phyloP scores from a whole-genome alignment of 805 yeast species.

The Saturnispora quitensis region DNA sequence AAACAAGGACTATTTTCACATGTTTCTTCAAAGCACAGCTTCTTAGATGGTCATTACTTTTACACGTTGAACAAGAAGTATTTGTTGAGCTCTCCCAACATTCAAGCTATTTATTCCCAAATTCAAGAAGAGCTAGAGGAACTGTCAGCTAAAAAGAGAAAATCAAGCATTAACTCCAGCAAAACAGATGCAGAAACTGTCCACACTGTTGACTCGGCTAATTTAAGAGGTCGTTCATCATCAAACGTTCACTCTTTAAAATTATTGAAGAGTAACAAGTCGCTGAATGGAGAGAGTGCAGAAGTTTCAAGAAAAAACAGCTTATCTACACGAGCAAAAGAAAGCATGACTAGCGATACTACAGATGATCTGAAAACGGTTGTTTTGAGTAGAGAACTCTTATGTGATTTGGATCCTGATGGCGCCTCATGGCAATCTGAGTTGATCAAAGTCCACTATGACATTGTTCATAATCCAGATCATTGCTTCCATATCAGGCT shows the following conservation, averaged over 20 bases:
- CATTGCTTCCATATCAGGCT: slow-evolving; percentile 86
- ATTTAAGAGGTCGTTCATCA: slow-evolving; percentile 1
- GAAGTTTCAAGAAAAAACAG: background rate
- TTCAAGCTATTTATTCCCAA: slow-evolving; percentile 2
- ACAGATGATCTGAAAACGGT: slow-evolving; percentile 25
- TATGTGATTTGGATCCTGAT: slow-evolving; percentile 67
- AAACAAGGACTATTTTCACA: slow-evolving; percentile 64
- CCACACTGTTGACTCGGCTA: slow-evolving; percentile 1
- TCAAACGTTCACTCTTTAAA: slow-evolving; percentile 4
- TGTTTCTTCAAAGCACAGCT: slow-evolving; percentile 73
- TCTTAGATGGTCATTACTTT: slow-evolving; percentile 89
- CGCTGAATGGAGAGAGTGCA: background rate
- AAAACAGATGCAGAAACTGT: slow-evolving; percentile 1
- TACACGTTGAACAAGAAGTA: slow-evolving; percentile 60
- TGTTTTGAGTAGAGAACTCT: slow-evolving; percentile 56
- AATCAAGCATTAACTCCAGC: slow-evolving; percentile 3
- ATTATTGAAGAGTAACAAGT: background rate
- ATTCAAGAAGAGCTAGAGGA: slow-evolving; percentile 2
- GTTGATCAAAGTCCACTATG: slow-evolving; percentile 74
- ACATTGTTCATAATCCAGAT: slow-evolving; percentile 85
- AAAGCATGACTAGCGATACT: slow-evolving; percentile 5
- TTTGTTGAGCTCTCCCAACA: slow-evolving; percentile 3
- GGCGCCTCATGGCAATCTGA: slow-evolving; percentile 71
- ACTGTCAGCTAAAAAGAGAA: background rate
- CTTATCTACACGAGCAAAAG: background rate